These are phyloP conservation scores for Corymbia citriodora DNA, from an alignment of 441 rosid genomes.

Conservation along the genomic window DNA sequence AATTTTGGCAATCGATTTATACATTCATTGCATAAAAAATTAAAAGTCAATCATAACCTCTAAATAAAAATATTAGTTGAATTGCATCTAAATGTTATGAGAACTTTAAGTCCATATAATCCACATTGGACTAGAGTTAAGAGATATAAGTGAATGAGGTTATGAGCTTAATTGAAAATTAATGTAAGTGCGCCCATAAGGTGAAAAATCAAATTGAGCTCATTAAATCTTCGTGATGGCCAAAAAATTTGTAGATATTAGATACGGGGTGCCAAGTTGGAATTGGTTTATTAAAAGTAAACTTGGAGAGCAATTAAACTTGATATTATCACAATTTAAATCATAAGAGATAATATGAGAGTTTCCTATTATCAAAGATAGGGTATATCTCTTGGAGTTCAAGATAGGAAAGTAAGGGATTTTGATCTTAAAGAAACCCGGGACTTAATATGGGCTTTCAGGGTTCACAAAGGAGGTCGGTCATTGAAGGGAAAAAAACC, in stretches of 20 bases:
- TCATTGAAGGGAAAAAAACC: background rate
- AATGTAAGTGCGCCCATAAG: background rate
- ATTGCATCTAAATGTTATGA: background rate
- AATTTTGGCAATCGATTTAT: no score
- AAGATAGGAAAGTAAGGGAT: background rate
- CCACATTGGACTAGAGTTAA: background rate
- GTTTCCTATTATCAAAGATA: background rate
- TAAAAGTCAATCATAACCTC: background rate
- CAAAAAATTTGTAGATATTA: background rate
- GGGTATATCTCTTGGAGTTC: background rate
- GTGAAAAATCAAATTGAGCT: background rate
- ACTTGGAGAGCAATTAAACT: background rate
- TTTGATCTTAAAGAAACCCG: background rate
- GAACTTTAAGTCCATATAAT: background rate
- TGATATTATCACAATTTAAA: background rate
- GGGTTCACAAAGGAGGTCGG: background rate
- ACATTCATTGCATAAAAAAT: background rate
- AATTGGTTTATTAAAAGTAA: background rate
- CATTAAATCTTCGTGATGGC: background rate
- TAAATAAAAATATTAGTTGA: no score
- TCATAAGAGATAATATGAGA: background rate
- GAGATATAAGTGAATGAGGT: background rate
- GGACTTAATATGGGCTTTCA: background rate
- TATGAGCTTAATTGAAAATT: background rate
- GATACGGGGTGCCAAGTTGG: background rate